Conservation (phyloP, 192 early-diverging fungal species). For the Entomortierella beljakovae region DNA sequence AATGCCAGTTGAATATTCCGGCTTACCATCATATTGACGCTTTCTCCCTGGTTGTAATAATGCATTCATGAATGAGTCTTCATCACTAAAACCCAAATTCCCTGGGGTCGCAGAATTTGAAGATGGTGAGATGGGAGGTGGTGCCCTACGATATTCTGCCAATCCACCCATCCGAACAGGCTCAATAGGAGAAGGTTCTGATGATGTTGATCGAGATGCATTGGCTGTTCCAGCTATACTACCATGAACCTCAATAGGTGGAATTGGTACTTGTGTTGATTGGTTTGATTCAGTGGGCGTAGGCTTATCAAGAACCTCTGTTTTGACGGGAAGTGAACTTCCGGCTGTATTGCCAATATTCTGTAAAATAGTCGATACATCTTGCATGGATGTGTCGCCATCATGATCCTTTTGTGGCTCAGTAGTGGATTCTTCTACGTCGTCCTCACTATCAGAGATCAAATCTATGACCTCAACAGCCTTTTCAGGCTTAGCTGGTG, state of each 20-base stretch:
- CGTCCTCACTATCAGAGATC: slow-evolving; percentile 66
- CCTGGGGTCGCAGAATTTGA: not conserved
- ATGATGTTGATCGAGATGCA: slow-evolving; percentile 30
- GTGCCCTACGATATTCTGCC: slow-evolving; percentile 9
- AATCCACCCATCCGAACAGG: slow-evolving; percentile 24
- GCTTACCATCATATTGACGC: slow-evolving; percentile 45
- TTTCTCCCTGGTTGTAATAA: slow-evolving; percentile 39
- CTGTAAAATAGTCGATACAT: slow-evolving; percentile 30
- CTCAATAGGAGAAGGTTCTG: slow-evolving; percentile 29
- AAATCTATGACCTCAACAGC: slow-evolving; percentile 72
- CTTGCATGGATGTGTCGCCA: slow-evolving; percentile 34
- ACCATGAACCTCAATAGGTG: slow-evolving; percentile 16
- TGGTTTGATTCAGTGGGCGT: slow-evolving; percentile 9
- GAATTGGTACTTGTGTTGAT: not conserved
- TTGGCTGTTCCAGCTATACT: slow-evolving; percentile 22
- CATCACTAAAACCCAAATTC: slow-evolving; percentile 11
- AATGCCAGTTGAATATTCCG: not conserved
- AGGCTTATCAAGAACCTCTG: slow-evolving; percentile 31
- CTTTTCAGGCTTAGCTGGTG: slow-evolving; percentile 31
- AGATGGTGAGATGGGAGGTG: slow-evolving; percentile 2
- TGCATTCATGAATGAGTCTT: slow-evolving; percentile 29
- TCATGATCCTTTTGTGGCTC: slow-evolving; percentile 8
- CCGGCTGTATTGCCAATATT: slow-evolving; percentile 18
- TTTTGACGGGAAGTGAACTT: slow-evolving; percentile 30
- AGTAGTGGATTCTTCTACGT: slow-evolving; percentile 18